These are phyloP conservation scores for Haplosporangium sp. DNA, from an alignment of 371 early-diverging fungal genomes.

Conservation along the genomic window DNA sequence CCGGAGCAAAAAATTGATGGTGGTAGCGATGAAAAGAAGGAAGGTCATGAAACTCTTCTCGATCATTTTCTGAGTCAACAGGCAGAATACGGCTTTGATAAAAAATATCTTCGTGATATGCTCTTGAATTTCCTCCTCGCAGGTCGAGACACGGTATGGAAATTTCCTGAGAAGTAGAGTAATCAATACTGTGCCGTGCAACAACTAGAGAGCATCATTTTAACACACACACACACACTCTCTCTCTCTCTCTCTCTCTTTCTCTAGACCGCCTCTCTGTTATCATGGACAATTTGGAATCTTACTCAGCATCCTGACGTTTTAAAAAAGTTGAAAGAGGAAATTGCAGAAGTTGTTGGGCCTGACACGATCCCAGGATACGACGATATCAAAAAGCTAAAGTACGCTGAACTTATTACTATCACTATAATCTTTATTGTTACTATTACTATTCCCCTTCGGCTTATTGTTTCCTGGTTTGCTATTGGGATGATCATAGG, in stretches of 20 bases:
- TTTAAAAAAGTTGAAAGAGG: conserved; percentile 21
- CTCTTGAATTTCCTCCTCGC: conserved; percentile 49
- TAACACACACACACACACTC: too few relatives aligned
- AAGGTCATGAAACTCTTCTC: conserved; percentile 23
- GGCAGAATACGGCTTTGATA: conserved; percentile 28
- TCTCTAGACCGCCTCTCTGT: conserved; percentile 42
- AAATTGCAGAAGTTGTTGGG: conserved; percentile 33
- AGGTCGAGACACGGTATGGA: conserved; percentile 52
- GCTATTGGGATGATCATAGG: conserved; percentile 5
- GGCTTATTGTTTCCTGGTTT: background rate
- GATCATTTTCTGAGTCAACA: conserved; percentile 48
- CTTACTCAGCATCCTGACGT: conserved; percentile 34
- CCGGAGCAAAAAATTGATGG: background rate
- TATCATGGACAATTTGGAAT: conserved; percentile 49
- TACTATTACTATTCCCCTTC: too few relatives aligned
- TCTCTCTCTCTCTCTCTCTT: too few relatives aligned
- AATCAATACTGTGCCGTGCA: background rate
- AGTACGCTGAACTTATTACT: conserved; percentile 5
- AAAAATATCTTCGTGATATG: conserved; percentile 50
- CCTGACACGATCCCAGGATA: conserved; percentile 26
- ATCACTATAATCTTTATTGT: too few relatives aligned
- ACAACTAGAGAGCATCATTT: background rate
- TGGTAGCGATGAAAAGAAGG: background rate
- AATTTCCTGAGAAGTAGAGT: background rate
- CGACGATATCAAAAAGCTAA: conserved; percentile 44